These are phyloP conservation scores for Luzula sylvatica DNA, from an alignment of 176 grass and related monocot genomes.

Conservation along the genomic window DNA sequence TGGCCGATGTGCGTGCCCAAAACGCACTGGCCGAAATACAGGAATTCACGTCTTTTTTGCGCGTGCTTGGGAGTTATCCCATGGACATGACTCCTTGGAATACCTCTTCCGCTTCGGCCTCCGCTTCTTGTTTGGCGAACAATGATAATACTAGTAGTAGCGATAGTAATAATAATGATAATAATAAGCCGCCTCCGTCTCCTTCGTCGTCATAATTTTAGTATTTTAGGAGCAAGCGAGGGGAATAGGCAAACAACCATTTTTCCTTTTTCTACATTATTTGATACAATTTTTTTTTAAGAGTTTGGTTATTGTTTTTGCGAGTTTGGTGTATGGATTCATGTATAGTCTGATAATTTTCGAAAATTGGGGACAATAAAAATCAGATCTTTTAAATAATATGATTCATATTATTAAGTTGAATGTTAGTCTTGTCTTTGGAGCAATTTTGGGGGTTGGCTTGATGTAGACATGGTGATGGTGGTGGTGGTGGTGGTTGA, in stretches of 20 bases:
- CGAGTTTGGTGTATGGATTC: slow-evolving; percentile 10
- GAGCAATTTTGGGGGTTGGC: background rate
- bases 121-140: background rate
- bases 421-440: slow-evolving; percentile 1
- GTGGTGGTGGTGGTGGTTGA: background rate
- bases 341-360: background rate
- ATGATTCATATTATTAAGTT: slow-evolving; percentile 8
- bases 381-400: slow-evolving; percentile 7
- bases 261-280: slow-evolving; percentile 15
- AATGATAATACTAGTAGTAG: background rate
- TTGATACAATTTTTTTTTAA: slow-evolving; percentile 11
- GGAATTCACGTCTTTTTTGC: slow-evolving; percentile 89
- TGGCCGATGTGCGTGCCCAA: slow-evolving; percentile 78
- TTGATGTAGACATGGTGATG: background rate
- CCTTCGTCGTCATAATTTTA: slow-evolving; percentile 10
- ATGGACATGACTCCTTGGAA: slow-evolving; percentile 89
- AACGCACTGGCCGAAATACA: slow-evolving; percentile 91
- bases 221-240: slow-evolving; percentile 4
- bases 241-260: background rate
- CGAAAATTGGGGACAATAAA: background rate
- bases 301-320: slow-evolving; percentile 9
- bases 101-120: background rate
- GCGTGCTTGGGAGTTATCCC: slow-evolving; percentile 85
- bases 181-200: slow-evolving; percentile 4
- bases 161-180: slow-evolving; percentile 16